Evolutionary conservation across 371 early-diverging fungal genomes (phyloP), one percentile per base, ranked within the genome.

Genomic region (Batkoa obscura): DNA sequence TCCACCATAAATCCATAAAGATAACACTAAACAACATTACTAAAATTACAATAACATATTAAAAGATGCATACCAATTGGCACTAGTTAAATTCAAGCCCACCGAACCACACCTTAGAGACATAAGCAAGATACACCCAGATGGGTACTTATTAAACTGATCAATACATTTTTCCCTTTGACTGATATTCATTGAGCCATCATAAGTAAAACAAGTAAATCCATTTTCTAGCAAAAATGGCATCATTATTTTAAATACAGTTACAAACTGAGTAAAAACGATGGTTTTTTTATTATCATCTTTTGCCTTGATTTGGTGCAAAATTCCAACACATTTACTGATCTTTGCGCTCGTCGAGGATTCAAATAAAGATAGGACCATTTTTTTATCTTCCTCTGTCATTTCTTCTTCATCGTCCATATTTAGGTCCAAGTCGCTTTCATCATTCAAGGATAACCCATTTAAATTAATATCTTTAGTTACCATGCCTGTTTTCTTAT

Each of bases 91-190:
- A 61, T 93, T 93, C 23, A 95, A 64, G 1, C 92, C 96, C 8
- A 93, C 87, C 31, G 91, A 90, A 63, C 81, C 81, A 17, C 90
- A 86, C 59, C 83, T 81, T 38, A 93, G 68, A 60, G 86, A 86
- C 55, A 93, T 78, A 8, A 95, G 70, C 41, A 95, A 65, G 1
- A 92, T 79, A 9, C 62, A 61, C 10, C 72, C 65, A 32, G 78
- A 72, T 5, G 50, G 52, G 4, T 65, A 52, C 1, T 62, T 50
- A 15, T 60, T 60, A 62, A 92, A 88, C n/a, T 60, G 38, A 1
- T 69, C 47, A 43, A 88, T 59, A 0, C 79, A 78, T 5, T 66
- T 63, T 49, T 74, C 72, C 33, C 91, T 73, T 30, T 80, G 73
- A 8, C 58, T 47, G 13, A 80, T 78, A 10, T 63, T 59, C 72